Percentiles rank a stretch among this genome's conserved stretches.
Evolutionary conservation across 306 rosid species (phyloP).

Genomic region (Acmispon strigosus): DNA sequence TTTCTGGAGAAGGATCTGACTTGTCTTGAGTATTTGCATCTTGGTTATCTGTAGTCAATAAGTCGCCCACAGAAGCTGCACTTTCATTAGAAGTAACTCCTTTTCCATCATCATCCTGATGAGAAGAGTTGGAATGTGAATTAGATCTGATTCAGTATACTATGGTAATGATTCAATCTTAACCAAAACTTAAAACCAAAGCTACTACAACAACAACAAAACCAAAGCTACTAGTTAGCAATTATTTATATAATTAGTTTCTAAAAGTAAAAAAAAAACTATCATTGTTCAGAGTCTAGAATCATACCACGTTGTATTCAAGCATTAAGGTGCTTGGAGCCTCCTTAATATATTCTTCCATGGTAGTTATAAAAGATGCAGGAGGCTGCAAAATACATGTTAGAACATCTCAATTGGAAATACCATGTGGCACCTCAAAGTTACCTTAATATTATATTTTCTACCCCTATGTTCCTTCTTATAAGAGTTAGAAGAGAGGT

Average conservation of each 20-base stretch:
- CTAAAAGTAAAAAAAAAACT: not conserved
- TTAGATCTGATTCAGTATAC: not conserved
- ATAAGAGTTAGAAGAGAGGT: too few species aligned
- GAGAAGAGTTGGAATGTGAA: not conserved
- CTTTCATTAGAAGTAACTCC: not conserved
- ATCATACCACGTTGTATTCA: slow-evolving; percentile 25
- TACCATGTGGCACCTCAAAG: not conserved
- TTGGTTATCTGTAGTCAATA: not conserved
- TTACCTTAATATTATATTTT: not conserved
- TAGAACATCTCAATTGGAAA: not conserved
- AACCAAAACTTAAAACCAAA: not conserved
- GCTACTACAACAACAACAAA: too few species aligned
- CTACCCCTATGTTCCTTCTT: too few species aligned
- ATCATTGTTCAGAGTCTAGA: not conserved
- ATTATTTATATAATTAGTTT: not conserved
- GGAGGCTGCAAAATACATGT: slow-evolving; percentile 58
- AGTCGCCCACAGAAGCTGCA: not conserved
- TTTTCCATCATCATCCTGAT: slow-evolving; percentile 5
- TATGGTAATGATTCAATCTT: not conserved
- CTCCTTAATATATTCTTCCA: slow-evolving; percentile 87
- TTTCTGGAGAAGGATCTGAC: not conserved
- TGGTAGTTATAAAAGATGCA: slow-evolving; percentile 61
- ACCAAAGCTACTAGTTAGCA: too few species aligned
- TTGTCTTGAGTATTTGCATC: not conserved
- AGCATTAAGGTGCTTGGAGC: slow-evolving; percentile 45